Evolutionary conservation across 2,329 filamentous ascomycete genomes (phyloP), one percentile per base, ranked within the genome.

Genomic region (Botryosphaeria agaves): DNA sequence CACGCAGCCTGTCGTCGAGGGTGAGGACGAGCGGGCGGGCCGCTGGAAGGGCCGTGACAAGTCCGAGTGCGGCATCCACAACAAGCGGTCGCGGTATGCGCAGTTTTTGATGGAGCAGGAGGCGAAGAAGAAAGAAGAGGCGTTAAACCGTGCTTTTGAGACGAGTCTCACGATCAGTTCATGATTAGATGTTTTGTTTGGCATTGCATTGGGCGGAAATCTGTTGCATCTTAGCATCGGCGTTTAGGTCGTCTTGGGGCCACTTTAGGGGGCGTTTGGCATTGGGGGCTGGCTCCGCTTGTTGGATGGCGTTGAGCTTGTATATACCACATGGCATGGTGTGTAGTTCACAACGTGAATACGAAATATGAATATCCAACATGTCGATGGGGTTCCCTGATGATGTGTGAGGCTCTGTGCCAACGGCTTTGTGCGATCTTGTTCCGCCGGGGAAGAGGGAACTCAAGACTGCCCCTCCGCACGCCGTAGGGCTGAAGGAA

Each of bases 51-150:
- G 89, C 37, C 79, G 84, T 55, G 62, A 68, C 47, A 98, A 98
- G 76, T 91, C 84, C 11, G 89, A 98, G 63, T 98, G 89, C 55
- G 89, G 89, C 28, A 95, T 98, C 49, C 89, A 98, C 71, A 95
- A 95, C 66, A 91, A 89, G 58, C 77, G 85, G 55, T 92, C 82
- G 34, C 76, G 84, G 43, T 98, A 95, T 48, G 80, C 84, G 7
- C 74, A 85, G 57, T 94, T 78, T 56, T 59, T 92, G 33, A 65
- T 67, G 45, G 73, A 83, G 36, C 70, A 79, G 55, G 76, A 83
- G 50, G 59, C 66, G 47, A 76, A 81, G 62, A 61, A 65, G 39
- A 63, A 74, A 41, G 67, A 72, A 38, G 59, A 69, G 42, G 64
- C 62, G 25, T 43, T 71, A 23, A 48, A 41, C 31, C 46, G 49